These are phyloP conservation scores for Porcisia hertigi DNA, from an alignment of 208 protist genomes.

Conservation along the genomic window DNA sequence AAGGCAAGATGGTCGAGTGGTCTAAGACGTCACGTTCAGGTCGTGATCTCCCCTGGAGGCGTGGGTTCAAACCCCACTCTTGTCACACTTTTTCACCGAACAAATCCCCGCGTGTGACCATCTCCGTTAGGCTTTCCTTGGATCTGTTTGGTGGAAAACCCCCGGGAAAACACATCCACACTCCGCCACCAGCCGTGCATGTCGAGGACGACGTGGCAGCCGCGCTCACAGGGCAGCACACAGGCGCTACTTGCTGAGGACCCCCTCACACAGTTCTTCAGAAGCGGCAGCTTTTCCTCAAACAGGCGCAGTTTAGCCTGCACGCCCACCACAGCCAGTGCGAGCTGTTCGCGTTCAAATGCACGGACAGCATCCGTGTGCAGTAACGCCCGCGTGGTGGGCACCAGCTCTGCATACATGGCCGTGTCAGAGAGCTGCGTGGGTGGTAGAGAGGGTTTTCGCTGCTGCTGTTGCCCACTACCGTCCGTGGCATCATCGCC, in stretches of 20 bases:
- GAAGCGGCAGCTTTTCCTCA: conserved; percentile 32
- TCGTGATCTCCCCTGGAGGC: conserved; percentile 55
- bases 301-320: conserved; percentile 31
- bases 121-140: too few species aligned
- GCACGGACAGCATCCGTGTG: conserved; percentile 61
- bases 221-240: too few species aligned
- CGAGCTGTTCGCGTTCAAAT: conserved; percentile 32
- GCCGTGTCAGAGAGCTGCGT: conserved; percentile 20
- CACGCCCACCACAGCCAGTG: conserved; percentile 24
- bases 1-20: conserved; percentile 54
- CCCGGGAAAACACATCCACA: too few species aligned
- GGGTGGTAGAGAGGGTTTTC: conserved; percentile 19
- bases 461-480: not conserved
- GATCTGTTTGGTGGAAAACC: too few species aligned
- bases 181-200: too few species aligned
- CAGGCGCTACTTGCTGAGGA: conserved; percentile 25
- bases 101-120: not conserved
- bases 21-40: conserved; percentile 55
- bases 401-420: conserved; percentile 45
- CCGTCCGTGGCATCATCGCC: not conserved
- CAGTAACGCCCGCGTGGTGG: conserved; percentile 58
- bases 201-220: too few species aligned
- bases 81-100: conserved; percentile 33
- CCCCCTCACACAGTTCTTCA: conserved; percentile 35
- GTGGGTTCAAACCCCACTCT: conserved; percentile 58